Percentiles rank a stretch among this genome's conserved stretches.
phyloP scores from a whole-genome alignment of 768 basidiomycete species.

The Auriscalpium microsporum region DNA sequence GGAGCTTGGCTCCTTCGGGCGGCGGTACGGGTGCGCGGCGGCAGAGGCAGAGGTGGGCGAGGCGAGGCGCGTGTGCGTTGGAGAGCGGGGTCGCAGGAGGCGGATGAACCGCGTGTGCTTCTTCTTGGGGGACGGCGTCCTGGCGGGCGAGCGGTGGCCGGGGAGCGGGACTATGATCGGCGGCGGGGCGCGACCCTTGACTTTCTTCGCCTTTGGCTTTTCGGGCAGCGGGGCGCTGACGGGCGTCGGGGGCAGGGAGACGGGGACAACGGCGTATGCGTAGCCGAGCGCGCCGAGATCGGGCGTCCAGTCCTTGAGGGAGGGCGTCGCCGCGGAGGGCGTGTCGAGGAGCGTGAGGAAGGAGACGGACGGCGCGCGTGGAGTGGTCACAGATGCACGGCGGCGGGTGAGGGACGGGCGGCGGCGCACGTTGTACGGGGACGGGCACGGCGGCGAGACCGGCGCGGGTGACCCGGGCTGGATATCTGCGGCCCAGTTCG shows the following conservation, averaged over 20 bases:
- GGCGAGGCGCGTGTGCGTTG: neutral
- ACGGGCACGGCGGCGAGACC: slow-evolving; percentile 24
- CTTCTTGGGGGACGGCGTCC: neutral
- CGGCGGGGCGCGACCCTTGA: slow-evolving; percentile 12
- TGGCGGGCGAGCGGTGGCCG: neutral
- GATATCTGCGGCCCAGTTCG: slow-evolving; percentile 56
- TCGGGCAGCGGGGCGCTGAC: slow-evolving; percentile 8
- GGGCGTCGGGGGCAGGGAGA: slow-evolving; percentile 1
- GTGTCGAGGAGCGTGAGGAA: slow-evolving; percentile 37
- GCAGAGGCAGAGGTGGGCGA: neutral
- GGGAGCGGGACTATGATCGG: neutral
- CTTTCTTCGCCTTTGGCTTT: slow-evolving; percentile 11
- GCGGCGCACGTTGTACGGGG: slow-evolving; percentile 22
- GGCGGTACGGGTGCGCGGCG: neutral
- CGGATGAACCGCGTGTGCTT: neutral
- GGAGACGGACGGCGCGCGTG: slow-evolving; percentile 35
- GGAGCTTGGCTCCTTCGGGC: neutral
- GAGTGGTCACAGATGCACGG: slow-evolving; percentile 31
- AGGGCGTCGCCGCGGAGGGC: slow-evolving; percentile 35
- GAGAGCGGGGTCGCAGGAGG: neutral
- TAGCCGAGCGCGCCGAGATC: slow-evolving; percentile 59
- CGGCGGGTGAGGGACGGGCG: slow-evolving; percentile 24
- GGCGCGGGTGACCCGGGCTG: slow-evolving; percentile 60
- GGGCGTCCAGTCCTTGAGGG: slow-evolving; percentile 36
- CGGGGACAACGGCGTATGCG: slow-evolving; percentile 50